These are phyloP conservation scores for Fusarium oligoseptatum DNA, from an alignment of 2,329 filamentous ascomycete genomes.

Conservation along the genomic window DNA sequence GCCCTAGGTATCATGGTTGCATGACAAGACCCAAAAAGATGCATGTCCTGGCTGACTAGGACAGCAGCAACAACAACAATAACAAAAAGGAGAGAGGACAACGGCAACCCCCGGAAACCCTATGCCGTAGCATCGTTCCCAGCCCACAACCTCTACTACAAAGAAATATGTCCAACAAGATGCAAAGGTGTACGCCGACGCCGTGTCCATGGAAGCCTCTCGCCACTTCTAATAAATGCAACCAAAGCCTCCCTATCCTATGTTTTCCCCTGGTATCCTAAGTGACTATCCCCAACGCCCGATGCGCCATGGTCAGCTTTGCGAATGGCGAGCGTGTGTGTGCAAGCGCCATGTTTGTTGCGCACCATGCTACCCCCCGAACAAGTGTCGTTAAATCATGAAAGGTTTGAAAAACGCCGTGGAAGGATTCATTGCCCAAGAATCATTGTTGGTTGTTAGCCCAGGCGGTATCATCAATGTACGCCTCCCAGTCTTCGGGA, in stretches of 20 bases:
- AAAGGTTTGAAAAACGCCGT: neutral
- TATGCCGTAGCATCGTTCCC: neutral
- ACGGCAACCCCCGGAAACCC: neutral
- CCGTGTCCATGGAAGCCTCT: slow-evolving; percentile 19
- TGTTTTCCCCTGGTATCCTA: slow-evolving; percentile 29
- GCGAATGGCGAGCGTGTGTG: slow-evolving; percentile 1
- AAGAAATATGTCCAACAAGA: neutral
- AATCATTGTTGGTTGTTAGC: slow-evolving; percentile 32
- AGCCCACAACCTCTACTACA: neutral
- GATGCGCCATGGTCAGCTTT: neutral
- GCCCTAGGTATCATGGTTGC: slow-evolving; percentile 10
- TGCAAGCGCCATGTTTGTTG: slow-evolving; percentile 2
- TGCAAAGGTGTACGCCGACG: slow-evolving; percentile 6
- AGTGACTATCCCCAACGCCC: slow-evolving; percentile 17
- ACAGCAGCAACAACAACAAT: neutral
- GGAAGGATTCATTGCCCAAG: neutral
- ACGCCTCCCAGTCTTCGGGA: slow-evolving; percentile 50
- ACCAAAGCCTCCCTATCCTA: slow-evolving; percentile 16
- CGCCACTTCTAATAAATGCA: slow-evolving; percentile 39
- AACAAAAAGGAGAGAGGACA: neutral
- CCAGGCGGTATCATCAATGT: slow-evolving; percentile 49
- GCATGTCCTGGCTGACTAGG: neutral
- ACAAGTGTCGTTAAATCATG: slow-evolving; percentile 37
- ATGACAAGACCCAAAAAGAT: slow-evolving; percentile 5
- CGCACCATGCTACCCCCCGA: slow-evolving; percentile 3